Conservation (phyloP, 2,329 filamentous ascomycete genomes). For the Penicillium sp. region DNA sequence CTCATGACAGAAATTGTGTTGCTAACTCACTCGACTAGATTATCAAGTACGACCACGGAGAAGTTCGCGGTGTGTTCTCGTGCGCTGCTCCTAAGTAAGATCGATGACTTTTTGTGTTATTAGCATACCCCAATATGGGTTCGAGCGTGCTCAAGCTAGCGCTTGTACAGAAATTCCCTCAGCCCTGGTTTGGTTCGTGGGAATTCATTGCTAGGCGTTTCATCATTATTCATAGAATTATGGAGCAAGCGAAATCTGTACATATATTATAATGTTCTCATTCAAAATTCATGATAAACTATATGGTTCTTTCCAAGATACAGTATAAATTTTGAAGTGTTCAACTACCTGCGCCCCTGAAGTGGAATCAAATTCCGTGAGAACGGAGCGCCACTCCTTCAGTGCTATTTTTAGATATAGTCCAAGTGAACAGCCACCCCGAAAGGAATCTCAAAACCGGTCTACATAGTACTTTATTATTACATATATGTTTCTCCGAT, state of each 20-base stretch:
- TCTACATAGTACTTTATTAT: neutral
- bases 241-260: conserved; percentile 4
- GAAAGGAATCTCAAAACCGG: neutral
- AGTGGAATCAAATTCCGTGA: neutral
- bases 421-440: neutral
- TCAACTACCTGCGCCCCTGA: neutral
- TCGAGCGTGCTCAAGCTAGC: conserved; percentile 6
- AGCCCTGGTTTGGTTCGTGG: conserved; percentile 4
- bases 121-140: neutral
- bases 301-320: neutral
- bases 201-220: neutral
- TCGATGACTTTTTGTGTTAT: neutral
- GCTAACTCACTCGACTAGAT: conserved; percentile 39
- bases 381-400: neutral
- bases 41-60: conserved; percentile 61
- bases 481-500: neutral
- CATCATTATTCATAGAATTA: neutral
- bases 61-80: conserved; percentile 67
- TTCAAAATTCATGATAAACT: neutral
- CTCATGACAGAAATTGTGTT: neutral
- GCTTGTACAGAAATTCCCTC: neutral
- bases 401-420: neutral
- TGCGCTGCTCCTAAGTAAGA: conserved; percentile 49
- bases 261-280: neutral
- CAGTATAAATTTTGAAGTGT: neutral